Evolutionary conservation across 2,329 filamentous ascomycete genomes (phyloP).

Genomic region (Chrysoporthe austroafricana): DNA sequence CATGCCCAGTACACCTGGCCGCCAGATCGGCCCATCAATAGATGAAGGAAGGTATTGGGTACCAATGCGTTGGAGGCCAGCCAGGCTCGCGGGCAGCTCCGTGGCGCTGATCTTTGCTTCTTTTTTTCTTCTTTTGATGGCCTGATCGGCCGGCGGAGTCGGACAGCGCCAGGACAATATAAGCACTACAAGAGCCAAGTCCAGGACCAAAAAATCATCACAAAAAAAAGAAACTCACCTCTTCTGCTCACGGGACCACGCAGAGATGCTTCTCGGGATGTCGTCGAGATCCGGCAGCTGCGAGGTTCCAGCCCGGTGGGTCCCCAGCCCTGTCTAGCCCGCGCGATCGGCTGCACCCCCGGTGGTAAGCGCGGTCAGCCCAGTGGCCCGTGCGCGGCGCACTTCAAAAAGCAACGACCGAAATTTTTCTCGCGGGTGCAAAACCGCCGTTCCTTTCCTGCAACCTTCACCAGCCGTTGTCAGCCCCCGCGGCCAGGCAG

Average conservation of each 20-base stretch:
- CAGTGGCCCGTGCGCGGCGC: slow-evolving; percentile 21
- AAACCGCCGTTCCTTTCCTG: background rate
- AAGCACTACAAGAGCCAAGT: background rate
- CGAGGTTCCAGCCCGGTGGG: background rate
- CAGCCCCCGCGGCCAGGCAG: background rate
- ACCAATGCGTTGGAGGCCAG: background rate
- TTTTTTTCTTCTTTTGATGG: background rate
- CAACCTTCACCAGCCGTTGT: background rate
- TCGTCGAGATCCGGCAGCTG: background rate
- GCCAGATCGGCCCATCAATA: background rate
- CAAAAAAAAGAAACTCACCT: background rate
- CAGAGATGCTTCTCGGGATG: background rate
- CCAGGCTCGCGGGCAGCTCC: too few species aligned
- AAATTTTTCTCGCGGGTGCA: slow-evolving; percentile 11
- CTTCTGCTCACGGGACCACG: background rate
- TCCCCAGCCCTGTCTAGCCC: background rate
- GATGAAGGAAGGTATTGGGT: background rate
- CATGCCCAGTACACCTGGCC: background rate
- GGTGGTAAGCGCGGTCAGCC: background rate
- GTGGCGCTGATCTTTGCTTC: background rate
- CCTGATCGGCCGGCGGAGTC: background rate
- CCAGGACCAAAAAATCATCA: background rate
- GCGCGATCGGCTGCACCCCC: too few species aligned
- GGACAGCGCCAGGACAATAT: background rate
- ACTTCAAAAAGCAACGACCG: slow-evolving; percentile 18